Base-by-base conservation (phyloP, 2,329 filamentous ascomycete genomes). In the Fusarium mundagurra region DNA sequence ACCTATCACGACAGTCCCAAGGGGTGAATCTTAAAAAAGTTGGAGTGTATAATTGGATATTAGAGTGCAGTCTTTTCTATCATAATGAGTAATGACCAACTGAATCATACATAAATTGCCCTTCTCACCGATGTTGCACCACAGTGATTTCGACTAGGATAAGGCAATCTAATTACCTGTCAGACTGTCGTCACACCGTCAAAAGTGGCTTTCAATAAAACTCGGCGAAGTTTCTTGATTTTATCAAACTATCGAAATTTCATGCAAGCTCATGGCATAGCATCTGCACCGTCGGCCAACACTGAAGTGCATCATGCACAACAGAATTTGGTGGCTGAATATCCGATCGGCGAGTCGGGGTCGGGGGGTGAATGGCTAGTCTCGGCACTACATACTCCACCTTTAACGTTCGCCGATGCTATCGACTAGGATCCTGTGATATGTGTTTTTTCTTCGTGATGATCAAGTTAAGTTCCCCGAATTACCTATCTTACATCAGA, bases 61-160 rank as follows among this genome's bases (percentile, higher is more conserved):
- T 20, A 20, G 24, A 38, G 17, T 34, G 8, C 13, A 50, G 20
- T 48, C n/a, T 8, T 17, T 58, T 34, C 10, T n/a, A 29, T 51
- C 41, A 34, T 69, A 36, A 69, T 24, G 66, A 69, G 50, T 57
- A 64, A 69, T 69, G 64, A 64, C 24, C 38, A 55, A 29, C 22
- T 29, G 17, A 31, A n/a, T 29, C 38, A 16, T 20, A 31, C 14
- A 14, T 29, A n/a, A 53, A 59, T 29, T 59, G 10, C 8, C 14
- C 1, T 27, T 17, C 13, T 20, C 6, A 9, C 27, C 17, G 36
- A 14, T 24, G 55, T 54, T 54, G 20, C 34, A 39, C 9, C 14
- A 29, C 7, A 39, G 20, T 36, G 29, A 44, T n/a, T 14, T 22
- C 5, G 36, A 27, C 48, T 16, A 44, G 31, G 59, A 55, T 43